Evolutionary conservation across 495 filamentous ascomycete genomes (phyloP).

Genomic region (Xanthoparmelia taractica): DNA sequence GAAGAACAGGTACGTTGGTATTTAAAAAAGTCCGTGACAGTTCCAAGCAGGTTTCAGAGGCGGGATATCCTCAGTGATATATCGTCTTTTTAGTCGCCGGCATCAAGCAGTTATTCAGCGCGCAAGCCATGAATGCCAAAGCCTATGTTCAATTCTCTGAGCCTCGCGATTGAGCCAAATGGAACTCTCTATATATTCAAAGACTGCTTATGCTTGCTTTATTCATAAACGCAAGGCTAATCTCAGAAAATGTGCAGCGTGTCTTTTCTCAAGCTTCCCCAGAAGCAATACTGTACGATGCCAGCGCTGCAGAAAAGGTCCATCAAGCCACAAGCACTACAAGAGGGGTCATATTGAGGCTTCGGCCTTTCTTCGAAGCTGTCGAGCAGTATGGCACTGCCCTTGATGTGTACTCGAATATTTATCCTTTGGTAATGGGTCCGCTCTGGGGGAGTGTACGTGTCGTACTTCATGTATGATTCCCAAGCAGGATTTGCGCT

Average conservation of each 20-base stretch:
- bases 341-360: constrained; percentile 24
- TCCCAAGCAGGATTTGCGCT: not conserved
- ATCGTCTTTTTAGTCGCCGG: not conserved
- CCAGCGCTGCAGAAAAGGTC: constrained; percentile 28
- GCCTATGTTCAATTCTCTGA: not conserved
- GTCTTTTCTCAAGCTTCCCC: constrained; percentile 25
- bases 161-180: too few species aligned
- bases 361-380: constrained; percentile 31
- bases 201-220: too few species aligned
- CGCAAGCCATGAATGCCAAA: not conserved
- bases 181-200: too few species aligned
- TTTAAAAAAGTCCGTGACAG: not conserved
- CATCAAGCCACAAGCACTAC: constrained; percentile 26
- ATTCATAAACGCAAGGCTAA: not conserved
- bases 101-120: not conserved
- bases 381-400: constrained; percentile 37
- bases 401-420: constrained; percentile 34
- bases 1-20: constrained; percentile 20
- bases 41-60: not conserved
- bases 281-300: constrained; percentile 31
- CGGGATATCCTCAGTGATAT: not conserved
- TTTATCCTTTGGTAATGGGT: constrained; percentile 30
- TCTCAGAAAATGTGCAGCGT: not conserved
- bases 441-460: constrained; percentile 39
- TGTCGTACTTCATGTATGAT: constrained; percentile 32